Evolutionary conservation across 257 asterid genomes (phyloP).

Genomic region (Forsythia suspensa): DNA sequence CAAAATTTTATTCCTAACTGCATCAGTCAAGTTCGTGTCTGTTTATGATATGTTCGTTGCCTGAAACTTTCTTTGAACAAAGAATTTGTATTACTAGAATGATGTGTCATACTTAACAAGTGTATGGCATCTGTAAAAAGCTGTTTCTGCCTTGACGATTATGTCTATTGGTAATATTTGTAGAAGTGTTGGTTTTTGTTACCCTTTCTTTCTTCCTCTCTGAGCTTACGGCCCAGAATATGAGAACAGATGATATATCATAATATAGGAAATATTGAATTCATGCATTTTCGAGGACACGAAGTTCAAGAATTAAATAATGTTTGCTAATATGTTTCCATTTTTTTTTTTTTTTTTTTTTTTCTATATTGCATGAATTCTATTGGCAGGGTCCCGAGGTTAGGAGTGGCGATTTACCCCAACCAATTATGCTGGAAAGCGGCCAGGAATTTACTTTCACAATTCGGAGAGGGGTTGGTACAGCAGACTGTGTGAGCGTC

Average conservation of each 20-base stretch:
- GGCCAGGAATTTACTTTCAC: slow-evolving; percentile 99
- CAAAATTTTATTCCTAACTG: background rate
- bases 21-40: background rate
- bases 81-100: background rate
- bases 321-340: background rate
- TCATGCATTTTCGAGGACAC: background rate
- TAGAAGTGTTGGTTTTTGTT: background rate
- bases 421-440: slow-evolving; percentile 65
- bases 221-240: background rate
- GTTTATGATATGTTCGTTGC: background rate
- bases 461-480: slow-evolving; percentile 93
- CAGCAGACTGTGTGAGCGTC: slow-evolving; percentile 87
- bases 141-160: background rate
- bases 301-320: background rate
- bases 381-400: slow-evolving; percentile 97
- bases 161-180: background rate
- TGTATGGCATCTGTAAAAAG: background rate
- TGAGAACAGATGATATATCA: background rate
- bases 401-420: slow-evolving; percentile 98
- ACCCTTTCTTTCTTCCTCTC: background rate
- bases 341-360: background rate
- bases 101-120: background rate
- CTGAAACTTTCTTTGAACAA: background rate
- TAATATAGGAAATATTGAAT: background rate
- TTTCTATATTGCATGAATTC: background rate